Conservation (phyloP, 2,329 filamentous ascomycete genomes). For the Lecanosticta acicola region DNA sequence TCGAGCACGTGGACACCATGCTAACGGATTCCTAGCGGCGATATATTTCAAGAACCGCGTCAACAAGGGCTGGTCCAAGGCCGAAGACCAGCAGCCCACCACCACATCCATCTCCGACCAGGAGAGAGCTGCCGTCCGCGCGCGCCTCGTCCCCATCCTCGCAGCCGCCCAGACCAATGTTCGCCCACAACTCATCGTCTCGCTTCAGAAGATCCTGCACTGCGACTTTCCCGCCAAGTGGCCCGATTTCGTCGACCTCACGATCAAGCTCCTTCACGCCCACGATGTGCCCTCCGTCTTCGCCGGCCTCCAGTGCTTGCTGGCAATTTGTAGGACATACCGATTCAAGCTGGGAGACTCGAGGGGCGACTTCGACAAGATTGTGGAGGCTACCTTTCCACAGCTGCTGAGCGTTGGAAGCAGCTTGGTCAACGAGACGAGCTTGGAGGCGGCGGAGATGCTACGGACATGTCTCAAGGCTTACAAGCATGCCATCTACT, state of each 20-base stretch:
- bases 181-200: slow-evolving; percentile 86
- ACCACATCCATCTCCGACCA: slow-evolving; percentile 69
- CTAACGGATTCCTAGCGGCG: slow-evolving; percentile 57
- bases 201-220: slow-evolving; percentile 92
- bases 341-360: slow-evolving; percentile 84
- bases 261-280: slow-evolving; percentile 77
- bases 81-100: slow-evolving; percentile 59
- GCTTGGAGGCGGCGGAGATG: slow-evolving; percentile 93
- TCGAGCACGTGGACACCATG: slow-evolving; percentile 1
- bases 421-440: slow-evolving; percentile 82
- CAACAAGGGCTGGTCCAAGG: slow-evolving; percentile 79
- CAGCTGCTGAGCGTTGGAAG: slow-evolving; percentile 81
- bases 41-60: slow-evolving; percentile 98
- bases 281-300: slow-evolving; percentile 84
- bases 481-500: slow-evolving; percentile 98
- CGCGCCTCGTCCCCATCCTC: slow-evolving; percentile 82
- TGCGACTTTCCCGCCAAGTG: slow-evolving; percentile 91
- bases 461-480: slow-evolving; percentile 89
- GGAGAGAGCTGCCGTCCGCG: slow-evolving; percentile 80
- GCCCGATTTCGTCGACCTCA: slow-evolving; percentile 92
- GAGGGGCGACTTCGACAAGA: slow-evolving; percentile 84
- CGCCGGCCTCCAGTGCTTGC: slow-evolving; percentile 85
- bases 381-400: slow-evolving; percentile 86
- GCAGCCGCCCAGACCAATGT: slow-evolving; percentile 67
- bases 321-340: slow-evolving; percentile 93